A percentile compares a stretch with the other conserved stretches of the same genome.
Conservation (phyloP, 2,329 filamentous ascomycete genomes). For the Alternaria dauci region DNA sequence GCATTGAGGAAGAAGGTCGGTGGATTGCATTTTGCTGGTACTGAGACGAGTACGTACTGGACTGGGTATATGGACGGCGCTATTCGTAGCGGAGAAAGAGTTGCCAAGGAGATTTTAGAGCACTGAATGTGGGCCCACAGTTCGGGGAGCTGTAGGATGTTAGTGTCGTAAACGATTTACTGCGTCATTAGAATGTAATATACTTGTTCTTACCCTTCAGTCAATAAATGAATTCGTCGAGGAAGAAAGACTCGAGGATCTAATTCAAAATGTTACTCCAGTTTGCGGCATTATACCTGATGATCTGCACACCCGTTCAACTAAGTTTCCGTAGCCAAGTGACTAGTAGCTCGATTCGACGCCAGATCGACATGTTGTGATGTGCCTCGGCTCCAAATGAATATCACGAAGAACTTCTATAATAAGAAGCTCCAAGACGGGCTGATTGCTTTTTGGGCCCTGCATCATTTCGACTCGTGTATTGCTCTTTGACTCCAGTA, state of each 20-base stretch:
- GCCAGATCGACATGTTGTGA: not conserved
- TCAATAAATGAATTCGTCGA: not conserved
- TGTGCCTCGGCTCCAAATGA: constrained; percentile 4
- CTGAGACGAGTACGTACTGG: constrained; percentile 63
- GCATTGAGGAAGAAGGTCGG: constrained; percentile 34
- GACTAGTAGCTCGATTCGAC: not conserved
- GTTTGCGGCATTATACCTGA: not conserved
- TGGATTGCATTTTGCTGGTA: constrained; percentile 63
- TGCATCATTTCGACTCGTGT: not conserved
- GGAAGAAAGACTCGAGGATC: not conserved
- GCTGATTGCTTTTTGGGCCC: not conserved
- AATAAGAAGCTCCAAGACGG: not conserved
- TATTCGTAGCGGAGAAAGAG: constrained; percentile 59
- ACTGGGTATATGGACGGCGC: constrained; percentile 69
- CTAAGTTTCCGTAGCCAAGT: not conserved
- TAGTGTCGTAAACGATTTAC: not conserved
- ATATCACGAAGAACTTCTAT: not conserved
- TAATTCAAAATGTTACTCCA: not conserved
- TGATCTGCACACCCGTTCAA: not conserved
- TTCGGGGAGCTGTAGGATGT: too few species aligned
- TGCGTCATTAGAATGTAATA: not conserved
- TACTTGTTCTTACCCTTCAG: not conserved
- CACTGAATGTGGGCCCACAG: not conserved
- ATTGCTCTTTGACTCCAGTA: not conserved
- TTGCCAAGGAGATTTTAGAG: constrained; percentile 55